Percentiles rank a stretch among this genome's conserved stretches.
Conservation (phyloP, 176 grass and related monocot genomes). For the Eleusine indica region DNA sequence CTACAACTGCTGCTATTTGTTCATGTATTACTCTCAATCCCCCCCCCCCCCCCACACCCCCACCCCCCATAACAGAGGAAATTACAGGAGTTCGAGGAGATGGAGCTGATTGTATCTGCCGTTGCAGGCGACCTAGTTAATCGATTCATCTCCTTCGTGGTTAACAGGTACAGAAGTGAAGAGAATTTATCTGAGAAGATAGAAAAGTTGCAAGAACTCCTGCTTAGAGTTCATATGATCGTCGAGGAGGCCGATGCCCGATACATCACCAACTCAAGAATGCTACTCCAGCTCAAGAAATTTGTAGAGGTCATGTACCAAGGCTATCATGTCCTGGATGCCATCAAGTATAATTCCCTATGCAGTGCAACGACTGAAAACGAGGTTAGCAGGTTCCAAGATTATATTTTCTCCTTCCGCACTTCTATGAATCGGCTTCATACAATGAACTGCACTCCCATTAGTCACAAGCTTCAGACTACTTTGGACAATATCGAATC, state of each 20-base stretch:
- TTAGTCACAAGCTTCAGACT: background rate
- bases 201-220: conserved; percentile 37
- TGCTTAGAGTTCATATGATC: conserved; percentile 39
- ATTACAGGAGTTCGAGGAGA: background rate
- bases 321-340: conserved; percentile 30
- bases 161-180: background rate
- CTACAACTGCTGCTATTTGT: background rate
- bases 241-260: conserved; percentile 30
- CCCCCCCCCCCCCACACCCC: no score
- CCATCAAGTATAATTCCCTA: background rate
- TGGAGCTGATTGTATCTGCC: conserved; percentile 43
- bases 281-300: conserved; percentile 34
- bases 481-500: background rate
- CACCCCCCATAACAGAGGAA: background rate
- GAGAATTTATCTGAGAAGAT: conserved; percentile 4
- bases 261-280: conserved; percentile 37
- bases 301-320: conserved; percentile 32
- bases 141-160: conserved; percentile 40
- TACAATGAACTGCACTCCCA: background rate
- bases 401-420: background rate
- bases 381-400: background rate
- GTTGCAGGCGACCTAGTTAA: conserved; percentile 35
- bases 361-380: background rate
- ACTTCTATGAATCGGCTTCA: background rate
- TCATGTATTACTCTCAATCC: background rate